These are phyloP conservation scores for Talaromyces sp. DNA, from an alignment of 2,329 filamentous ascomycete species.

Conservation along the genomic window DNA sequence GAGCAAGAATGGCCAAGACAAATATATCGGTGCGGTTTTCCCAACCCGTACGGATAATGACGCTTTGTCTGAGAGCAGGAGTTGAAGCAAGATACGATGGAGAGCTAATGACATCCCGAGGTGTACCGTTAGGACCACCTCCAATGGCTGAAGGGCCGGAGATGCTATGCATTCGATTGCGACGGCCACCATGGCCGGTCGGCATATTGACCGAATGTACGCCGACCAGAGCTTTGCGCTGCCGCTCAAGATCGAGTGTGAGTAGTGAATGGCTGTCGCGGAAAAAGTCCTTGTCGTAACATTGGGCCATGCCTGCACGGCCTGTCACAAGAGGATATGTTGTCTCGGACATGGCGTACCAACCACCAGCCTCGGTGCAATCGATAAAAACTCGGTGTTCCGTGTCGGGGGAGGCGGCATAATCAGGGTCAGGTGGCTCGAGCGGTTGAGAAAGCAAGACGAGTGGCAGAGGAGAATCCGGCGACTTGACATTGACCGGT, in stretches of 20 bases:
- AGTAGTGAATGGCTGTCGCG: slow-evolving; percentile 36
- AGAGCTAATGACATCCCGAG: slow-evolving; percentile 33
- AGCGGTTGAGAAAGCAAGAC: slow-evolving; percentile 83
- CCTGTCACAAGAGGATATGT: slow-evolving; percentile 83
- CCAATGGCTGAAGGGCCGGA: slow-evolving; percentile 35
- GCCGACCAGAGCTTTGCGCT: slow-evolving; percentile 65
- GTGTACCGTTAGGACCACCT: slow-evolving; percentile 38
- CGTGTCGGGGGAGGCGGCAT: slow-evolving; percentile 31
- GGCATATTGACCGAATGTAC: slow-evolving; percentile 60
- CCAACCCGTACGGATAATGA: slow-evolving; percentile 46
- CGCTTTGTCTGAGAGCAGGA: slow-evolving; percentile 40
- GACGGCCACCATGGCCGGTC: slow-evolving; percentile 26
- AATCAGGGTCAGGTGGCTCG: slow-evolving; percentile 53
- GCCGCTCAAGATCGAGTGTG: slow-evolving; percentile 43
- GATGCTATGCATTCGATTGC: slow-evolving; percentile 45
- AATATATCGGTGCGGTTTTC: slow-evolving; percentile 46
- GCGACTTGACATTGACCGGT: slow-evolving; percentile 62
- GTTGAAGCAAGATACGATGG: slow-evolving; percentile 38
- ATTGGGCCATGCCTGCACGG: slow-evolving; percentile 57
- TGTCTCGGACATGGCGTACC: slow-evolving; percentile 88
- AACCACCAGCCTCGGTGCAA: slow-evolving; percentile 77
- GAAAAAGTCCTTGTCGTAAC: slow-evolving; percentile 53
- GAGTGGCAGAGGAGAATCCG: slow-evolving; percentile 63
- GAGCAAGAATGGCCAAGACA: slow-evolving; percentile 38
- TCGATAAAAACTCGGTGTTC: slow-evolving; percentile 76